Evolutionary conservation across 352 stramenopile species (phyloP).

Genomic region (Plasmopara halstedii): DNA sequence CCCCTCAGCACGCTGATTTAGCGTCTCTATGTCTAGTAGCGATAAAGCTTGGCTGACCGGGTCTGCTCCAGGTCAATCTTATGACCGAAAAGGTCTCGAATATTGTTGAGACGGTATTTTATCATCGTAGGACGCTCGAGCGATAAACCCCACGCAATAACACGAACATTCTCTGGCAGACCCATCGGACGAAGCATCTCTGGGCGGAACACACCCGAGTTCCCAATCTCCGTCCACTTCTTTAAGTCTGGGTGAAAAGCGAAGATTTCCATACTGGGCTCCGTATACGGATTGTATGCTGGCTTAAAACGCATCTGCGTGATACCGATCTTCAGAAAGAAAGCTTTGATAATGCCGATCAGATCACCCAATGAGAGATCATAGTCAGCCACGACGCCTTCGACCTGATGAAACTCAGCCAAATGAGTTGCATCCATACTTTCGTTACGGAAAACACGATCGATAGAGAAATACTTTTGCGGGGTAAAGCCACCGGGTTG

Average conservation of each 20-base stretch:
- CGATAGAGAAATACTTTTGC: slow-evolving; percentile 98
- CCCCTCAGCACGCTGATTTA: too few relatives aligned
- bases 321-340: slow-evolving; percentile 98
- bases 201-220: slow-evolving; percentile 98
- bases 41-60: slow-evolving; percentile 86
- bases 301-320: slow-evolving; percentile 99
- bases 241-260: slow-evolving; percentile 99
- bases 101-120: slow-evolving; percentile 99
- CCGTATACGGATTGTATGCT: slow-evolving; percentile 99
- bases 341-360: slow-evolving; percentile 99
- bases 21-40: slow-evolving; percentile 44
- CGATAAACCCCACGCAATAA: slow-evolving; percentile 99
- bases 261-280: slow-evolving; percentile 99
- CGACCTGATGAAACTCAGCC: slow-evolving; percentile 99
- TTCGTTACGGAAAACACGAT: slow-evolving; percentile 99
- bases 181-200: slow-evolving; percentile 99
- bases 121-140: slow-evolving; percentile 99
- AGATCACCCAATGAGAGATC: slow-evolving; percentile 97
- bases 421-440: slow-evolving; percentile 99
- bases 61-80: slow-evolving; percentile 97
- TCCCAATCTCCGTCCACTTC: slow-evolving; percentile 99
- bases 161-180: slow-evolving; percentile 96
- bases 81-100: slow-evolving; percentile 99
- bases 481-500: slow-evolving; percentile 95
- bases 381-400: slow-evolving; percentile 98